Evolutionary conservation across 2,329 filamentous ascomycete species (phyloP).

Genomic region (Alternaria conjuncta): DNA sequence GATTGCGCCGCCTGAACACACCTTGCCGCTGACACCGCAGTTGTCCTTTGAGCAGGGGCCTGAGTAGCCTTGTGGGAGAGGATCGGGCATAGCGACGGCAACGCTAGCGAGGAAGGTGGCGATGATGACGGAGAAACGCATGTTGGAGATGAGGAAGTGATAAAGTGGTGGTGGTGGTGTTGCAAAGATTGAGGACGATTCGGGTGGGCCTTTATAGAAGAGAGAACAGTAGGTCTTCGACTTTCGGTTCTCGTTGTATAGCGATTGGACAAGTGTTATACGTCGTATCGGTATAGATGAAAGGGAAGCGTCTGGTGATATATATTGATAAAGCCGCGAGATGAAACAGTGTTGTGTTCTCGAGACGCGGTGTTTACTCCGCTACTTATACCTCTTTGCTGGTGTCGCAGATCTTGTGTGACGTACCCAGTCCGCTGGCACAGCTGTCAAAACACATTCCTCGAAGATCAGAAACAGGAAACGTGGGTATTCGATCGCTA

Average conservation of each 20-base stretch:
- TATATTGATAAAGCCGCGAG: neutral
- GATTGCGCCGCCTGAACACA: conserved; percentile 5
- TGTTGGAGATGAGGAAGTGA: neutral
- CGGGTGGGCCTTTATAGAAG: neutral
- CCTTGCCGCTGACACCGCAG: conserved; percentile 15
- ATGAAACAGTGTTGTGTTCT: neutral
- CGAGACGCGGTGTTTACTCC: neutral
- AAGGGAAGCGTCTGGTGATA: neutral
- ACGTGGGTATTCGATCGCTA: conserved; percentile 8
- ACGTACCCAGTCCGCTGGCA: neutral
- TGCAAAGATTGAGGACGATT: neutral
- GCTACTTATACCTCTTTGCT: neutral
- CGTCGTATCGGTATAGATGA: neutral
- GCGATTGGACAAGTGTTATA: neutral
- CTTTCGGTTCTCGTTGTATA: neutral
- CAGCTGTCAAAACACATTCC: conserved; percentile 6
- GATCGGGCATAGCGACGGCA: conserved; percentile 29
- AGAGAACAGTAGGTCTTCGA: neutral
- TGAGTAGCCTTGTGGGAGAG: conserved; percentile 26
- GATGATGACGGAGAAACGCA: conserved; percentile 22
- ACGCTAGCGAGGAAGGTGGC: conserved; percentile 22
- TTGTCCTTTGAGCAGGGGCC: conserved; percentile 21
- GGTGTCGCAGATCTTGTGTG: neutral
- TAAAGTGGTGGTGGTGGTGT: neutral
- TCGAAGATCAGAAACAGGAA: conserved; percentile 7